These are phyloP conservation scores for Rhodosporidiobolus odoratus DNA, from an alignment of 768 basidiomycete species.

Conservation along the genomic window DNA sequence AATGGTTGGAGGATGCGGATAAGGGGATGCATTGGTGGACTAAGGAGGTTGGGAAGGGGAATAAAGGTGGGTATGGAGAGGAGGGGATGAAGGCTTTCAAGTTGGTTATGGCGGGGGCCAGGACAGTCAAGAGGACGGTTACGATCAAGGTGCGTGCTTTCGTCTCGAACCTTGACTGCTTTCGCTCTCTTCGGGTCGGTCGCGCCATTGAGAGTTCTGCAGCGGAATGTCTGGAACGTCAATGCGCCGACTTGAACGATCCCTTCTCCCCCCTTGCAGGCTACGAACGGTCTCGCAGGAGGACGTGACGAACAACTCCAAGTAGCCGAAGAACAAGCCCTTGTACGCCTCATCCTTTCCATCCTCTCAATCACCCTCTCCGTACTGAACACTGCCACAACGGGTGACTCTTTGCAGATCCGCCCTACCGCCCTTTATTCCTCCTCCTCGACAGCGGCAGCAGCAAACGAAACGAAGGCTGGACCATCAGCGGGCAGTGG, in stretches of 20 bases:
- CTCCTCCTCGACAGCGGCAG: no score
- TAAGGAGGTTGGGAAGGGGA: neutral
- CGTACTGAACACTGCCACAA: no score
- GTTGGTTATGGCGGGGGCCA: slow-evolving; percentile 13
- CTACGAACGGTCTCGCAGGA: neutral
- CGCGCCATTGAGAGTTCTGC: no score
- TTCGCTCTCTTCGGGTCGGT: no score
- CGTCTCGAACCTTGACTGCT: no score
- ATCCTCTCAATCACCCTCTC: no score
- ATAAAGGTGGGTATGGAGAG: slow-evolving; percentile 5
- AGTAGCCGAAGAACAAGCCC: slow-evolving; percentile 15
- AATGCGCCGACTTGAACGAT: no score
- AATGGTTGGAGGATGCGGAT: neutral
- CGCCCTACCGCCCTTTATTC: no score
- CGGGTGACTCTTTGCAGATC: no score
- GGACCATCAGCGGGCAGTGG: no score
- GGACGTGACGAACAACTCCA: neutral
- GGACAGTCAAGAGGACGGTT: neutral
- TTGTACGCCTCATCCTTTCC: neutral
- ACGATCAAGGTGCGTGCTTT: slow-evolving; percentile 15
- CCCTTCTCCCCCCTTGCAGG: neutral
- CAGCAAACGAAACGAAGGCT: no score
- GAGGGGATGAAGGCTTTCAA: slow-evolving; percentile 15
- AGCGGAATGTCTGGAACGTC: no score
- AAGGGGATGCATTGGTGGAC: neutral